phyloP scores from a whole-genome alignment of 2,329 filamentous ascomycete species.

The Paraphaeosphaeria minitans region DNA sequence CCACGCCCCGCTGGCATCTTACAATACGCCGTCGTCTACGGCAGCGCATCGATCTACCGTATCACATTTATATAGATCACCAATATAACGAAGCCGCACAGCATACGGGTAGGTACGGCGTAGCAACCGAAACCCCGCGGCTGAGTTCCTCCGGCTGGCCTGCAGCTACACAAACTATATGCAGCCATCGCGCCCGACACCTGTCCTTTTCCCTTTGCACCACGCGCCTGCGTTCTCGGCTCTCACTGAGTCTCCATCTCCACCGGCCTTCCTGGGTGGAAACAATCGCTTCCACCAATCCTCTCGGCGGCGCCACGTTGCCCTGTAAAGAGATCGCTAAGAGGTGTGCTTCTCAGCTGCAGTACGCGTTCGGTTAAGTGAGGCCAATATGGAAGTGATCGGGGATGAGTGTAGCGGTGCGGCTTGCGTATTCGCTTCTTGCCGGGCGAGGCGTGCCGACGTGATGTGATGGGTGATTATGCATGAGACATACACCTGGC shows the following conservation, averaged over 20 bases:
- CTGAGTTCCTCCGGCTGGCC: conserved; percentile 8
- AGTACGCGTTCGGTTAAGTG: neutral
- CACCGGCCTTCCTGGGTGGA: neutral
- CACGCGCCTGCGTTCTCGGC: neutral
- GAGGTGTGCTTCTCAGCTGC: neutral
- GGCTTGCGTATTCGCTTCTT: conserved; percentile 7
- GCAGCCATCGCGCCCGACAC: conserved; percentile 7
- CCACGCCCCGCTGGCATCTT: neutral
- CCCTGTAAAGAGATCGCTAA: neutral
- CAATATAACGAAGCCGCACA: neutral
- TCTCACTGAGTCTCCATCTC: neutral
- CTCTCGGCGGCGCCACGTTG: neutral
- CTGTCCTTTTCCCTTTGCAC: conserved; percentile 5
- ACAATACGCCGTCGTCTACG: neutral
- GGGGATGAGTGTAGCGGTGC: neutral
- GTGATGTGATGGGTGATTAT: conserved; percentile 3
- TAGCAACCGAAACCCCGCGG: conserved; percentile 2
- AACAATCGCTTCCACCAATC: conserved; percentile 1
- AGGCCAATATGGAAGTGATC: conserved; percentile 1
- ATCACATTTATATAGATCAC: neutral
- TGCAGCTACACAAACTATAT: neutral
- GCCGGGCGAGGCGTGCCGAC: neutral
- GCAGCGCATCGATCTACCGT: neutral
- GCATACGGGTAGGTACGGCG: conserved; percentile 5
- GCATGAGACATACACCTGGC: conserved; percentile 2